A percentile compares a stretch with the other conserved stretches of the same genome.
phyloP scores from a whole-genome alignment of 2,329 filamentous ascomycete species.

The Ceratocystiopsis brevicomis region DNA sequence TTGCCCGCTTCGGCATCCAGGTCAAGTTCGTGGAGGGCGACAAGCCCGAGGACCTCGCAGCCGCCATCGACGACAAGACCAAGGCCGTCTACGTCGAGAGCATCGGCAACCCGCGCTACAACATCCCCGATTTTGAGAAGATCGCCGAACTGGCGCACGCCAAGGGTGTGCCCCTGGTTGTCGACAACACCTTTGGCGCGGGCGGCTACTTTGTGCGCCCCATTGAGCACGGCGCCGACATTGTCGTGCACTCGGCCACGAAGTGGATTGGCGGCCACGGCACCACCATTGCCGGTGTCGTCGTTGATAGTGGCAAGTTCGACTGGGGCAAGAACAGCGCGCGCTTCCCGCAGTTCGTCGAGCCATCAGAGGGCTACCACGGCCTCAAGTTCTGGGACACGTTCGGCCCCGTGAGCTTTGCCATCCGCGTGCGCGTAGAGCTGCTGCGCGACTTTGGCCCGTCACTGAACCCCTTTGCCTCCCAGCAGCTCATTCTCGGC shows the following conservation, averaged over 20 bases:
- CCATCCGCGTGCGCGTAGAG: conserved; percentile 74
- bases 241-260: conserved; percentile 83
- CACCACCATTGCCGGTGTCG: conserved; percentile 71
- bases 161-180: conserved; percentile 47
- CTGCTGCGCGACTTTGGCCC: conserved; percentile 74
- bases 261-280: conserved; percentile 97
- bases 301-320: conserved; percentile 80
- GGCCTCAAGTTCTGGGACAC: conserved; percentile 89
- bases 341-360: conserved; percentile 82
- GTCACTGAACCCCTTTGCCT: conserved; percentile 71
- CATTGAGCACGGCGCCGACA: conserved; percentile 81
- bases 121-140: conserved; percentile 75
- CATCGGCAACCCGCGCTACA: conserved; percentile 87
- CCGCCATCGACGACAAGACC: conserved; percentile 77
- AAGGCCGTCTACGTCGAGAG: conserved; percentile 85
- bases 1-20: conserved; percentile 69
- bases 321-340: conserved; percentile 73
- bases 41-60: conserved; percentile 56
- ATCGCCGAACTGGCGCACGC: conserved; percentile 63
- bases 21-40: conserved; percentile 81
- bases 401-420: conserved; percentile 66
- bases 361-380: conserved; percentile 78
- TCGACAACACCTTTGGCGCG: conserved; percentile 91
- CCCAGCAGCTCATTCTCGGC: conserved; percentile 79
- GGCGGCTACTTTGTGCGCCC: conserved; percentile 76